Percentiles rank a stretch among this genome's conserved stretches.
These are phyloP conservation scores for Pseudogymnoascus sp. DNA, from an alignment of 2,329 filamentous ascomycete species.

Conservation along the genomic window DNA sequence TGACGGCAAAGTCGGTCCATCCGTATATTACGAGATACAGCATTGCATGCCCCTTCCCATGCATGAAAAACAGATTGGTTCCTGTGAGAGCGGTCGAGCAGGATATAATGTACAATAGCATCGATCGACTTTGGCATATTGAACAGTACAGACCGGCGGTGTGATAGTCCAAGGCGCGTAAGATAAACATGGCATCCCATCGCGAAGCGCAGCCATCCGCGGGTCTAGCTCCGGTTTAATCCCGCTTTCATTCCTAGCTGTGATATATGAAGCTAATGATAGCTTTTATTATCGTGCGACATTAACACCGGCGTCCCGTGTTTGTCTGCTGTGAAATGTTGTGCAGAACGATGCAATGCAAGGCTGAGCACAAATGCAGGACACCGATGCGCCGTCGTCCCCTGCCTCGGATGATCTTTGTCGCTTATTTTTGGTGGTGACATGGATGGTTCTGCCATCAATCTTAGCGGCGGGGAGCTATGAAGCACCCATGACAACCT, in stretches of 20 bases:
- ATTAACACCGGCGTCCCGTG: background rate
- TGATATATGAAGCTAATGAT: background rate
- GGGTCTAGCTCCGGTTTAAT: background rate
- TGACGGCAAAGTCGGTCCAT: background rate
- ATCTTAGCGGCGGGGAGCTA: slow-evolving; percentile 1
- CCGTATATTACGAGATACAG: background rate
- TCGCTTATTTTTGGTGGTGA: slow-evolving; percentile 6
- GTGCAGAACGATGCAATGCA: background rate
- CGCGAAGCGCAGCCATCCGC: background rate
- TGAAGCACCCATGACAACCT: slow-evolving; percentile 2
- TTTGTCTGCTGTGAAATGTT: slow-evolving; percentile 3
- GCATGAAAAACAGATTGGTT: background rate
- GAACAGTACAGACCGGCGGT: background rate
- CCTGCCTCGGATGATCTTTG: slow-evolving; percentile 7
- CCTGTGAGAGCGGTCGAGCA: background rate
- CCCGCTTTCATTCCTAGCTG: background rate
- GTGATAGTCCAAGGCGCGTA: background rate
- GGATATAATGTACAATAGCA: background rate
- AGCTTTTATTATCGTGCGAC: background rate
- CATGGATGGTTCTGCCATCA: slow-evolving; percentile 1
- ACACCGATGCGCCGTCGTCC: background rate
- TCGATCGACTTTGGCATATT: background rate
- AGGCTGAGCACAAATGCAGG: background rate
- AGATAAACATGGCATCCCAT: background rate
- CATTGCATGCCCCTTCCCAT: background rate